A percentile compares a stretch with the other conserved stretches of the same genome.
These are phyloP conservation scores for Beauveria bassiana DNA, from an alignment of 2,329 filamentous ascomycete genomes.

Conservation along the genomic window DNA sequence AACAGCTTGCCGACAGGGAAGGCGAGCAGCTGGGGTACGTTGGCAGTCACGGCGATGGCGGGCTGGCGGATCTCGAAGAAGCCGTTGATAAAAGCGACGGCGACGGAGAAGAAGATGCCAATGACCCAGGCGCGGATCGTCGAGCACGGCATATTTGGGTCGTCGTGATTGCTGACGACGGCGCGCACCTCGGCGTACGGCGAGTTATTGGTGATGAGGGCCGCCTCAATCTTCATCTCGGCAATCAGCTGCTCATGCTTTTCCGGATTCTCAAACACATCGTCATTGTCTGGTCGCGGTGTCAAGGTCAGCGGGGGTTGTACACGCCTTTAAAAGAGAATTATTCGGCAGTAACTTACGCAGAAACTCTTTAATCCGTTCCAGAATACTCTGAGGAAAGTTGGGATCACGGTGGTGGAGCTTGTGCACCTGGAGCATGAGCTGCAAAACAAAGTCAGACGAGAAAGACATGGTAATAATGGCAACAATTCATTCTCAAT, in stretches of 20 bases:
- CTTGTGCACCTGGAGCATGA: conserved; percentile 19
- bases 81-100: conserved; percentile 26
- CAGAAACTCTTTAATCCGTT: conserved; percentile 20
- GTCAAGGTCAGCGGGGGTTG: neutral
- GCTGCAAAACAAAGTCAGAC: conserved; percentile 3
- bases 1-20: conserved; percentile 25
- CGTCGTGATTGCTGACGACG: conserved; percentile 31
- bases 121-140: conserved; percentile 29
- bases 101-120: conserved; percentile 23
- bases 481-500: neutral
- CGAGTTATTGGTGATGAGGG: conserved; percentile 22
- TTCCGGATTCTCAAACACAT: conserved; percentile 30
- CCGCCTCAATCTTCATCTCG: conserved; percentile 26
- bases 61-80: conserved; percentile 30
- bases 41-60: conserved; percentile 26
- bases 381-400: conserved; percentile 19
- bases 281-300: conserved; percentile 14
- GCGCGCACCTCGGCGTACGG: conserved; percentile 29
- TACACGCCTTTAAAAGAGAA: too few relatives aligned
- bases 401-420: conserved; percentile 22
- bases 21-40: conserved; percentile 29
- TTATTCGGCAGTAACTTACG: neutral
- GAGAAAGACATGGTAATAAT: neutral
- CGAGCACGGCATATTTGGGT: conserved; percentile 25
- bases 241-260: conserved; percentile 26